These are phyloP conservation scores for Podochytrium sp. DNA, from an alignment of 192 early-diverging fungal genomes.

Conservation along the genomic window DNA sequence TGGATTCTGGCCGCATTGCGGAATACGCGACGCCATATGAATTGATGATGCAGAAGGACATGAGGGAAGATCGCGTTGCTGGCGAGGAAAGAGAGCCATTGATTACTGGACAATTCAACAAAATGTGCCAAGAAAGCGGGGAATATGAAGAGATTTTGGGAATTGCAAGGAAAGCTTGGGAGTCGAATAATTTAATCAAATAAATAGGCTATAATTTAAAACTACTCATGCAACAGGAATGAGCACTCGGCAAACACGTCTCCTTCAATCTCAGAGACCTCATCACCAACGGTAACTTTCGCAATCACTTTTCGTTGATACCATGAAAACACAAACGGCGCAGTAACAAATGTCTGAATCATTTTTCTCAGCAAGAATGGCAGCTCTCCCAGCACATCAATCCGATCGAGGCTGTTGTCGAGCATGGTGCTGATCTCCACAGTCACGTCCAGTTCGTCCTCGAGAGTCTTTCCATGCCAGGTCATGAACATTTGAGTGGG, in stretches of 20 bases:
- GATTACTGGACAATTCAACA: conserved; percentile 35
- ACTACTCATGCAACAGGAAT: conserved; percentile 50
- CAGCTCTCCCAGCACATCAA: conserved; percentile 85
- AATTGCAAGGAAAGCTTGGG: conserved; percentile 9
- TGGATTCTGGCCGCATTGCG: conserved; percentile 72
- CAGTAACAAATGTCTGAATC: conserved; percentile 88
- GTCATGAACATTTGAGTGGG: conserved; percentile 72
- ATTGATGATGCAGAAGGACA: conserved; percentile 49
- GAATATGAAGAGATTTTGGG: conserved; percentile 40
- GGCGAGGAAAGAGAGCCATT: background rate
- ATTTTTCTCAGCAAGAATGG: conserved; percentile 85
- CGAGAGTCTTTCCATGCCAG: conserved; percentile 64
- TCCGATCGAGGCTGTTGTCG: conserved; percentile 70
- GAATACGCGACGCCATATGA: conserved; percentile 64
- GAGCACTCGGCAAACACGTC: conserved; percentile 82
- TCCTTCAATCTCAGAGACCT: conserved; percentile 65
- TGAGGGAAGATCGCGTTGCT: background rate
- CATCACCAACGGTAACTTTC: conserved; percentile 68
- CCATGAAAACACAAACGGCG: conserved; percentile 93
- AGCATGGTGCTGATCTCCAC: conserved; percentile 67
- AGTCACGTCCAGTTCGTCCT: conserved; percentile 48
- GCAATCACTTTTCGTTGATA: conserved; percentile 69
- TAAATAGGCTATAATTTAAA: no score
- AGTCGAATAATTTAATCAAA: background rate
- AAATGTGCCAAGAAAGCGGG: conserved; percentile 45